A percentile compares a stretch with the other conserved stretches of the same genome.
phyloP scores from a whole-genome alignment of 2,329 filamentous ascomycete species.

The Rhytidhysteron rufulum region DNA sequence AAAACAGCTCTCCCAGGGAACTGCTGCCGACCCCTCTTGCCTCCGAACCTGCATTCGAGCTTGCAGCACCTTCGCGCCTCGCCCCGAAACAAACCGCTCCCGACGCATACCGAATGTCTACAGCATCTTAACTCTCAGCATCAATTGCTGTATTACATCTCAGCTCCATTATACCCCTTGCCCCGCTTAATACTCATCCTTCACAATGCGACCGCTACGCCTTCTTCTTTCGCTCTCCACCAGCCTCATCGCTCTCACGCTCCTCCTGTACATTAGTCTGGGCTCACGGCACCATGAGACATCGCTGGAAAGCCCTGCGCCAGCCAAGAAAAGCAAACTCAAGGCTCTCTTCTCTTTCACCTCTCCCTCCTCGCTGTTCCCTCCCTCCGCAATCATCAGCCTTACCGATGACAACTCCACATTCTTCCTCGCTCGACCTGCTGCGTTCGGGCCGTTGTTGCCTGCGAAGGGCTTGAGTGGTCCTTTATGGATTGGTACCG shows the following conservation, averaged over 20 bases:
- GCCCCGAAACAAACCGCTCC: background rate
- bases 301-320: constrained; percentile 8
- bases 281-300: constrained; percentile 18
- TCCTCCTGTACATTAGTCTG: constrained; percentile 41
- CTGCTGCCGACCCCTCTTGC: constrained; percentile 3
- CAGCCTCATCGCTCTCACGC: constrained; percentile 39
- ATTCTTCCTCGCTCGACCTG: constrained; percentile 88
- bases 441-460: constrained; percentile 82
- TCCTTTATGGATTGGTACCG: constrained; percentile 88
- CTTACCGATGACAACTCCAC: constrained; percentile 98
- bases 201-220: constrained; percentile 36
- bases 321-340: constrained; percentile 30
- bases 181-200: constrained; percentile 7
- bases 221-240: constrained; percentile 42
- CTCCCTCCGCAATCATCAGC: constrained; percentile 91
- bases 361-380: constrained; percentile 80
- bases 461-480: constrained; percentile 76
- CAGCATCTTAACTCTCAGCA: constrained; percentile 2
- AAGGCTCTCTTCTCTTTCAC: constrained; percentile 47
- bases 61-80: constrained; percentile 2
- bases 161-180: constrained; percentile 2
- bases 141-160: constrained; percentile 1
- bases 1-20: background rate
- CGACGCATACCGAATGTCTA: constrained; percentile 18
- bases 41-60: constrained; percentile 1